A percentile compares a stretch with the other conserved stretches of the same genome.
Conservation (phyloP, 1,284 basidiomycete genomes). For the Gomphus bonarii region DNA sequence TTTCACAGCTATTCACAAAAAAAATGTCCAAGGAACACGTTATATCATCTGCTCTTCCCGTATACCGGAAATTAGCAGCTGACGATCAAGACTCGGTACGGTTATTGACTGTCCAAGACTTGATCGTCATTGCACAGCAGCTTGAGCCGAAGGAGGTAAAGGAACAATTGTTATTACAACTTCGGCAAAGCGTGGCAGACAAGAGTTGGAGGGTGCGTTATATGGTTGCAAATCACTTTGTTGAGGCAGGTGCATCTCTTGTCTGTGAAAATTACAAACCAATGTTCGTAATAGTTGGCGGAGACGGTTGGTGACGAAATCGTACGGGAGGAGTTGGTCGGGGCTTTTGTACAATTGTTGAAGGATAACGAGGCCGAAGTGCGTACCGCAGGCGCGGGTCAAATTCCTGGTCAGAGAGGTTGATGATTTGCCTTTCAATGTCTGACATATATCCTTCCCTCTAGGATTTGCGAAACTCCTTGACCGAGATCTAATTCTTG, state of each 20-base stretch:
- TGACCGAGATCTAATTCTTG: slow-evolving; percentile 90
- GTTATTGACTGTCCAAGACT: slow-evolving; percentile 89
- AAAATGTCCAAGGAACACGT: slow-evolving; percentile 73
- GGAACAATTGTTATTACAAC: slow-evolving; percentile 81
- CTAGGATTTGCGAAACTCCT: slow-evolving; percentile 93
- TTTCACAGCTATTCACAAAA: slow-evolving; percentile 61
- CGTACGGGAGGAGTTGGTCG: slow-evolving; percentile 89
- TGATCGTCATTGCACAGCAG: slow-evolving; percentile 86
- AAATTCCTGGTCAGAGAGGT: slow-evolving; percentile 72
- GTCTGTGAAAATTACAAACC: slow-evolving; percentile 7
- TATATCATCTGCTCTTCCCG: slow-evolving; percentile 80
- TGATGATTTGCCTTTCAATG: background rate
- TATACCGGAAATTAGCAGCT: slow-evolving; percentile 89
- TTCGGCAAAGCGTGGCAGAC: slow-evolving; percentile 83
- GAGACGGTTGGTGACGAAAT: slow-evolving; percentile 87
- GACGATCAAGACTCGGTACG: slow-evolving; percentile 99
- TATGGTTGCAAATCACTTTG: slow-evolving; percentile 98
- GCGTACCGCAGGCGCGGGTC: slow-evolving; percentile 89
- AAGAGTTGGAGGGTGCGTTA: slow-evolving; percentile 99
- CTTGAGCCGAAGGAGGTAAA: slow-evolving; percentile 84
- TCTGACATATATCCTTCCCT: background rate
- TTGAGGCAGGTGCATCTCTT: slow-evolving; percentile 54
- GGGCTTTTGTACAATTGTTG: slow-evolving; percentile 87
- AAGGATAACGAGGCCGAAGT: slow-evolving; percentile 99
- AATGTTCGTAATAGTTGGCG: slow-evolving; percentile 51